A percentile compares a stretch with the other conserved stretches of the same genome.
These are phyloP conservation scores for Gymnopilus dilepis DNA, from an alignment of 768 basidiomycete species.

Conservation along the genomic window DNA sequence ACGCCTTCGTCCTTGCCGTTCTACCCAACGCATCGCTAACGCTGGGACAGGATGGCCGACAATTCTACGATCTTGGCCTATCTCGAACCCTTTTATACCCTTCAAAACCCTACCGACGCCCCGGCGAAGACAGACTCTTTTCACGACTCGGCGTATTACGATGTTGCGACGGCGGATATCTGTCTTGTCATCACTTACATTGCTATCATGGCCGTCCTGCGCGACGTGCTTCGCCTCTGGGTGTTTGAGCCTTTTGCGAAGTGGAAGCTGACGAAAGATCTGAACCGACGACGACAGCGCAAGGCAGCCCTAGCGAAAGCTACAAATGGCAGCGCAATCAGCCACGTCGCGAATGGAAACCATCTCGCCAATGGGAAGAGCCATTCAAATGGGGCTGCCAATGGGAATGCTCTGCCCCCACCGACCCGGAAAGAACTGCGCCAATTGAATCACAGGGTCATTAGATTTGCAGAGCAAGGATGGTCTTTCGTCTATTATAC, in stretches of 20 bases:
- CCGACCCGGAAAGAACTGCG: constrained; percentile 54
- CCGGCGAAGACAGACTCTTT: constrained; percentile 75
- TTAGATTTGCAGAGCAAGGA: constrained; percentile 95
- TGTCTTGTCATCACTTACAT: constrained; percentile 84
- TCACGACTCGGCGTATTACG: constrained; percentile 70
- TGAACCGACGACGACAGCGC: constrained; percentile 35
- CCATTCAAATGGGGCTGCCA: constrained; percentile 28
- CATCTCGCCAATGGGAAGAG: constrained; percentile 20
- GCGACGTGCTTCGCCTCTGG: constrained; percentile 77
- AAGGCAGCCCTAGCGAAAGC: constrained; percentile 22
- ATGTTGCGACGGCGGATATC: constrained; percentile 75
- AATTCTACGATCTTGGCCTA: constrained; percentile 36
- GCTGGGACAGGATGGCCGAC: constrained; percentile 20
- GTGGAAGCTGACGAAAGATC: constrained; percentile 70
- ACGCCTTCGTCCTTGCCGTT: constrained; percentile 11
- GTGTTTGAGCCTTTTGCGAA: constrained; percentile 83
- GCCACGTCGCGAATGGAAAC: constrained; percentile 35
- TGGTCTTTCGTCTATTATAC: constrained; percentile 88
- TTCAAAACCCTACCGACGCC: constrained; percentile 68
- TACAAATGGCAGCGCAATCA: constrained; percentile 32
- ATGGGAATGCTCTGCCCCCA: constrained; percentile 34
- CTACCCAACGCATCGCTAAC: constrained; percentile 4
- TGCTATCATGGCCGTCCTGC: constrained; percentile 82
- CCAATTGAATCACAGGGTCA: constrained; percentile 70
- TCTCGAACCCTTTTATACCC: constrained; percentile 70